Conservation (phyloP, 1,284 basidiomycete genomes). For the Exobasidium cylindrosporum region DNA sequence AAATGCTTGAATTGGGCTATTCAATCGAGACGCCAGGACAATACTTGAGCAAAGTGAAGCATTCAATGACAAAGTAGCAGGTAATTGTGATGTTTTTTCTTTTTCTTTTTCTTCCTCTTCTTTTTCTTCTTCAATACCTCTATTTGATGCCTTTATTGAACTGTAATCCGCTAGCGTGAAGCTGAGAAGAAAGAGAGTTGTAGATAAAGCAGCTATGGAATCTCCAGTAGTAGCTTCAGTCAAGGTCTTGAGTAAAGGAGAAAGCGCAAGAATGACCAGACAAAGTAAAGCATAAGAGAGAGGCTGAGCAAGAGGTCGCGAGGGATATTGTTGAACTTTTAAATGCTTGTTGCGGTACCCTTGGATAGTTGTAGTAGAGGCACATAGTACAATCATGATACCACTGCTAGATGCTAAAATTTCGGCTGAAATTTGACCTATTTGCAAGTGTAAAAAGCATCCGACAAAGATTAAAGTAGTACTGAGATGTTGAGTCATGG, state of each 20-base stretch:
- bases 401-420: background rate
- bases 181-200: constrained; percentile 66
- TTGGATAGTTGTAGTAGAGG: background rate
- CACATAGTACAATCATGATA: background rate
- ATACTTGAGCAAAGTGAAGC: constrained; percentile 90
- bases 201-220: constrained; percentile 89
- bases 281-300: constrained; percentile 64
- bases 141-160: background rate
- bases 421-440: background rate
- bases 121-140: background rate
- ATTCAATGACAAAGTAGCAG: constrained; percentile 87
- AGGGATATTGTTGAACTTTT: background rate
- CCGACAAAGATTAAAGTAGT: background rate
- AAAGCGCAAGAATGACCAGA: constrained; percentile 79
- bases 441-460: constrained; percentile 1
- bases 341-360: background rate
- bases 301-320: constrained; percentile 8
- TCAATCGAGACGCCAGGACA: constrained; percentile 84
- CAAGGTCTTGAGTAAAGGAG: constrained; percentile 84
- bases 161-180: constrained; percentile 68
- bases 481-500: constrained; percentile 15
- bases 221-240: constrained; percentile 93
- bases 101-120: background rate
- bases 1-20: constrained; percentile 81
- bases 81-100: constrained; percentile 42